Evolutionary conservation across 257 asterid genomes (phyloP).

Genomic region (Solanum arcanum): DNA sequence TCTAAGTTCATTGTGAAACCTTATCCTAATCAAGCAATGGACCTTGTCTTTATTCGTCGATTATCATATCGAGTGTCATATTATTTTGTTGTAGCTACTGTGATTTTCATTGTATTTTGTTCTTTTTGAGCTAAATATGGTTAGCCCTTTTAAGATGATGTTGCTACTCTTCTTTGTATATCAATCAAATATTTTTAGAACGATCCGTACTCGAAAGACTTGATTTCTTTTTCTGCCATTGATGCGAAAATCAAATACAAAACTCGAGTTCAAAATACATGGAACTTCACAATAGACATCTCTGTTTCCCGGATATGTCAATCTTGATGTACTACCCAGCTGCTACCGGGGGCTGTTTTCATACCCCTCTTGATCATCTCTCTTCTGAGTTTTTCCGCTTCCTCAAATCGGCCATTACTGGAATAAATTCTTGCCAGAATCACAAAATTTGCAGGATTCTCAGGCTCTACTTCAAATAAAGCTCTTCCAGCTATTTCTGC

Average conservation of each 20-base stretch:
- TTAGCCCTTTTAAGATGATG: not conserved
- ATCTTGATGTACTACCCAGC: constrained; percentile 27
- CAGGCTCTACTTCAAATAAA: constrained; percentile 34
- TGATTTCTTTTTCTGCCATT: not conserved
- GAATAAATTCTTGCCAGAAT: constrained; percentile 24
- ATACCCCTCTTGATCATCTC: constrained; percentile 36
- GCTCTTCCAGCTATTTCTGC: constrained; percentile 40
- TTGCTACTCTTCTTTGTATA: not conserved
- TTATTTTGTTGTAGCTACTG: not conserved
- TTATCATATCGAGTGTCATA: not conserved
- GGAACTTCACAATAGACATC: not conserved
- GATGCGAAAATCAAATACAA: not conserved
- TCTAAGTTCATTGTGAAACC: not conserved
- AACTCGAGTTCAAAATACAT: not conserved
- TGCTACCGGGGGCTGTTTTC: constrained; percentile 27
- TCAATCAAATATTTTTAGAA: not conserved
- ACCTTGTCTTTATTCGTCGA: not conserved
- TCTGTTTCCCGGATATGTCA: not conserved
- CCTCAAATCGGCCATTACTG: constrained; percentile 19
- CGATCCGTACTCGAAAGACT: not conserved
- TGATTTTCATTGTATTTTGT: not conserved
- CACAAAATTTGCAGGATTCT: constrained; percentile 40
- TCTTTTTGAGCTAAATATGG: not conserved
- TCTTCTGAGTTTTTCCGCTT: constrained; percentile 15
- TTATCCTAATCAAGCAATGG: not conserved